phyloP scores from a whole-genome alignment of 176 grass and related monocot species.

The Microstegium vimineum region DNA sequence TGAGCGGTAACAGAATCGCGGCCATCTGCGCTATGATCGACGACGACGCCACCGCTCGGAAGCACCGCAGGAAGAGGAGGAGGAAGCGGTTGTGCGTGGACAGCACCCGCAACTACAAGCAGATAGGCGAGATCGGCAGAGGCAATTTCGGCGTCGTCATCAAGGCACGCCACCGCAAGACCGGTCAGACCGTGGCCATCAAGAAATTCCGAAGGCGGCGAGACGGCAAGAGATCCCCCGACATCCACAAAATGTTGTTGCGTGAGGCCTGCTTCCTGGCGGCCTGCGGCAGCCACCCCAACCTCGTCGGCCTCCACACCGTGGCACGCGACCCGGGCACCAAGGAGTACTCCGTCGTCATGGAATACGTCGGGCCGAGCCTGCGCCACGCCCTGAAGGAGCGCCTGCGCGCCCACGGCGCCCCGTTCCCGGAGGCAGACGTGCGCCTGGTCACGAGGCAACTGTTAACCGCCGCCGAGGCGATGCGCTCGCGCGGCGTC shows the following conservation, averaged over 20 bases:
- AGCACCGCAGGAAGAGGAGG: neutral
- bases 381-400: neutral
- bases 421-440: neutral
- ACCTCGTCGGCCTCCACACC: neutral
- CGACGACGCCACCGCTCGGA: neutral
- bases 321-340: neutral
- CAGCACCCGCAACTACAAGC: slow-evolving; percentile 18
- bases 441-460: neutral
- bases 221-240: neutral
- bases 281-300: neutral
- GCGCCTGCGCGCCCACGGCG: neutral
- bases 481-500: neutral
- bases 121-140: neutral
- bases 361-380: neutral
- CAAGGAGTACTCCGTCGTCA: slow-evolving; percentile 1
- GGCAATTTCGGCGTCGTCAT: slow-evolving; percentile 17
- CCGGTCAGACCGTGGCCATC: slow-evolving; percentile 29
- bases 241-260: neutral
- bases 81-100: neutral
- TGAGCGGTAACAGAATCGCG: neutral
- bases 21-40: slow-evolving; percentile 31
- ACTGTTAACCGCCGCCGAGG: neutral
- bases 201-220: neutral
- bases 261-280: slow-evolving; percentile 3
- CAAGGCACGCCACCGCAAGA: slow-evolving; percentile 12